A percentile compares a stretch with the other conserved stretches of the same genome.
Evolutionary conservation across 208 protist genomes (phyloP).

Genomic region (Leishmania turanica): DNA sequence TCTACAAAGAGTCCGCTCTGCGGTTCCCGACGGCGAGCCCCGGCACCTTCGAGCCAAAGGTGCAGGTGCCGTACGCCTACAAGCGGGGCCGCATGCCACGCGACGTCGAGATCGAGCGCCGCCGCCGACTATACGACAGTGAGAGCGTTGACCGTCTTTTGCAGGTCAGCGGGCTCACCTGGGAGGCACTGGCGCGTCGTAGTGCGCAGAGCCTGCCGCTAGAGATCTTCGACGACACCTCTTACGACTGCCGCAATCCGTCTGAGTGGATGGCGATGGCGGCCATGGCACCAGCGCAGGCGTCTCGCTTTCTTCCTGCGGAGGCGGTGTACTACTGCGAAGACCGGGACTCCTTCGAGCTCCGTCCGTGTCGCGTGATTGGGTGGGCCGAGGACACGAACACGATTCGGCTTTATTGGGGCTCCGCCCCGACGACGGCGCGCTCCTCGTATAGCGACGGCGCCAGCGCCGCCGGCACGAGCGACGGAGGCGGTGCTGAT

Average conservation of each 20-base stretch:
- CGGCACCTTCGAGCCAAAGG: constrained; percentile 95
- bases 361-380: constrained; percentile 87
- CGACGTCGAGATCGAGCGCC: constrained; percentile 95
- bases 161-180: constrained; percentile 64
- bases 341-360: constrained; percentile 41
- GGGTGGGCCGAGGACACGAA: constrained; percentile 76
- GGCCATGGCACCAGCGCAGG: constrained; percentile 29
- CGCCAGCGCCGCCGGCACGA: neutral
- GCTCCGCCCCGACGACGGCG: constrained; percentile 24
- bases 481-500: neutral
- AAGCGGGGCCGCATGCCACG: constrained; percentile 90
- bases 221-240: constrained; percentile 96
- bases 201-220: constrained; percentile 85
- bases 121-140: constrained; percentile 91
- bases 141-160: constrained; percentile 84
- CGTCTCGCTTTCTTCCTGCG: constrained; percentile 79
- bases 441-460: neutral
- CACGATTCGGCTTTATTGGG: constrained; percentile 76
- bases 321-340: constrained; percentile 65
- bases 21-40: constrained; percentile 80
- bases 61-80: constrained; percentile 94
- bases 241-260: constrained; percentile 92
- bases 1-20: constrained; percentile 78
- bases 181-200: constrained; percentile 61
- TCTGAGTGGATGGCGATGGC: constrained; percentile 93